Evolutionary conservation across 139 green algal genomes (phyloP).

Genomic region (Pycnococcus provasolii): DNA sequence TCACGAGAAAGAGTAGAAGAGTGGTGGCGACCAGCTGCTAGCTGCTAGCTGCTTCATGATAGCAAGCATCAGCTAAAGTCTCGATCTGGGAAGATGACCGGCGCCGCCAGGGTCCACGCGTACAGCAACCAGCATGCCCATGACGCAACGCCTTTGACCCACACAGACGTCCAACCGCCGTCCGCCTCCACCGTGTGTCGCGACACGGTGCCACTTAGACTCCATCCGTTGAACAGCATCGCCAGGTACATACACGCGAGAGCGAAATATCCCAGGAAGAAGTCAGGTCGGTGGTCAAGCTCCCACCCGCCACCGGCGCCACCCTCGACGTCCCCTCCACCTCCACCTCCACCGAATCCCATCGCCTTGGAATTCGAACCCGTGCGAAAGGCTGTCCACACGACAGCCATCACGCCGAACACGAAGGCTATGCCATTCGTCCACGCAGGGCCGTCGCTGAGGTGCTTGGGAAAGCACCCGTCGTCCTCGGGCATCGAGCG

Average conservation of each 20-base stretch:
- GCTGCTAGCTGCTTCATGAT: neutral
- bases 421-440: slow-evolving; percentile 72
- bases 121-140: slow-evolving; percentile 71
- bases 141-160: slow-evolving; percentile 73
- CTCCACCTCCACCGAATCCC: neutral
- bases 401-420: slow-evolving; percentile 66
- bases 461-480: slow-evolving; percentile 65
- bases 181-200: slow-evolving; percentile 67
- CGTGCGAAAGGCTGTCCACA: slow-evolving; percentile 84
- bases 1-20: neutral
- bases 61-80: slow-evolving; percentile 45
- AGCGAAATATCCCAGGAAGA: slow-evolving; percentile 95
- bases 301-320: neutral
- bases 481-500: slow-evolving; percentile 69
- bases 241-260: slow-evolving; percentile 85
- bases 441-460: slow-evolving; percentile 48
- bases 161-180: slow-evolving; percentile 85
- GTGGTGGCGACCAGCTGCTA: neutral
- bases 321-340: slow-evolving; percentile 13
- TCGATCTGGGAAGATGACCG: slow-evolving; percentile 71
- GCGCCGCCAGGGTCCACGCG: slow-evolving; percentile 80
- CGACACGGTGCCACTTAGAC: slow-evolving; percentile 41
- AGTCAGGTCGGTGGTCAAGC: slow-evolving; percentile 46
- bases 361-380: slow-evolving; percentile 60
- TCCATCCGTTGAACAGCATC: slow-evolving; percentile 97